These are phyloP conservation scores for Verticillium dahliae DNA, from an alignment of 2,329 filamentous ascomycete genomes.

Conservation along the genomic window DNA sequence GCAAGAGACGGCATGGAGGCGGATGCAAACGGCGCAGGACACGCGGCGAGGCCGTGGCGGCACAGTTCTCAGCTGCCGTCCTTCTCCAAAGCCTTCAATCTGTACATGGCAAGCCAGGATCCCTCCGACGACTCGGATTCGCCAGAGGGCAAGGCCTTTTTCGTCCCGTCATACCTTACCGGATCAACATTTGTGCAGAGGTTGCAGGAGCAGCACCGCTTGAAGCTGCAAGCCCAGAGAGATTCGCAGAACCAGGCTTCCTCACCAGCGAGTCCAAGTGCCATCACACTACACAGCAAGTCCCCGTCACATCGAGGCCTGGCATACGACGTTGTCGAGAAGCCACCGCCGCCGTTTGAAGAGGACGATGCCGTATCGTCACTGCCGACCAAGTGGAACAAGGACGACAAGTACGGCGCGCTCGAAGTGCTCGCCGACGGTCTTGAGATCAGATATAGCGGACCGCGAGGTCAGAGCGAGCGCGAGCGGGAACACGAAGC, in stretches of 20 bases:
- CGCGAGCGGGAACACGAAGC: conserved; percentile 63
- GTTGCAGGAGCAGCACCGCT: conserved; percentile 63
- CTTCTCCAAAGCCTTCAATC: conserved; percentile 47
- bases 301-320: conserved; percentile 65
- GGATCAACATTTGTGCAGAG: conserved; percentile 72
- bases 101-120: conserved; percentile 30
- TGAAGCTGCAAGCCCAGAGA: conserved; percentile 45
- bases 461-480: conserved; percentile 38
- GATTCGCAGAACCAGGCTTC: conserved; percentile 36
- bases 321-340: conserved; percentile 79
- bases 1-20: conserved; percentile 23
- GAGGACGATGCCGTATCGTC: conserved; percentile 56
- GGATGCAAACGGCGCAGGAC: conserved; percentile 18
- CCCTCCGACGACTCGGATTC: conserved; percentile 17
- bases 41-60: conserved; percentile 13
- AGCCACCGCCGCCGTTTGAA: conserved; percentile 48
- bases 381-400: conserved; percentile 78
- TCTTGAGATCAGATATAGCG: conserved; percentile 59
- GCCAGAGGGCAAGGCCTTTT: conserved; percentile 46
- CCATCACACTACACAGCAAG: conserved; percentile 45
- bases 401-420: conserved; percentile 63
- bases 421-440: conserved; percentile 73
- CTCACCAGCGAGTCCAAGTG: conserved; percentile 42
- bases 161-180: conserved; percentile 77
- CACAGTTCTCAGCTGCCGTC: conserved; percentile 27